Percentiles rank a stretch among this genome's conserved stretches.
These are phyloP conservation scores for Chaetomium fimeti DNA, from an alignment of 495 filamentous ascomycete genomes.

Conservation along the genomic window DNA sequence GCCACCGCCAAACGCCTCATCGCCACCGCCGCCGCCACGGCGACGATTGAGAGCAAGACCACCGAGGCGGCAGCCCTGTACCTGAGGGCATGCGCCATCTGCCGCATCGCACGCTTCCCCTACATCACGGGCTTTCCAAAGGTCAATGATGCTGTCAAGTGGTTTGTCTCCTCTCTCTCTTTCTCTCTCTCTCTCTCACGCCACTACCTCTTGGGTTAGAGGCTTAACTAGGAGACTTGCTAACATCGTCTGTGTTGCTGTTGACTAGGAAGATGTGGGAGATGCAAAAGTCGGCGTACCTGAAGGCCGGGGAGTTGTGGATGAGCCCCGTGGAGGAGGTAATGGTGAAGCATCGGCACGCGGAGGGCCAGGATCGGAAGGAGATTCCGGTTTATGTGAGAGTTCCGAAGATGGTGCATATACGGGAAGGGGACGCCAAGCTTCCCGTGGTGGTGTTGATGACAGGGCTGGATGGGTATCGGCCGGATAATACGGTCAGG, in stretches of 20 bases:
- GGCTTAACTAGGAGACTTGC: background rate
- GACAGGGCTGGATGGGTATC: slow-evolving; percentile 76
- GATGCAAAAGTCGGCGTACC: slow-evolving; percentile 62
- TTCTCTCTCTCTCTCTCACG: background rate
- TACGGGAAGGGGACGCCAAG: slow-evolving; percentile 32
- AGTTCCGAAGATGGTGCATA: slow-evolving; percentile 41
- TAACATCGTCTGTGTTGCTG: background rate
- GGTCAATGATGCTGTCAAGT: slow-evolving; percentile 50
- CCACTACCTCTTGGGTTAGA: background rate
- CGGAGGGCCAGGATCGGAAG: slow-evolving; percentile 31
- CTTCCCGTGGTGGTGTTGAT: slow-evolving; percentile 66
- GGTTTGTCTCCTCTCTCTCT: slow-evolving; percentile 36
- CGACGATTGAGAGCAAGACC: slow-evolving; percentile 21
- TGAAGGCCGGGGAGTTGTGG: slow-evolving; percentile 59
- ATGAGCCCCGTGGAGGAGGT: slow-evolving; percentile 57
- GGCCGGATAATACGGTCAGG: slow-evolving; percentile 73
- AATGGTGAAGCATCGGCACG: slow-evolving; percentile 36
- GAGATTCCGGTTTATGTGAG: slow-evolving; percentile 66
- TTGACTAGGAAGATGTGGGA: slow-evolving; percentile 46
- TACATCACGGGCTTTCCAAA: slow-evolving; percentile 53
- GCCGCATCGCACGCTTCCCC: slow-evolving; percentile 74
- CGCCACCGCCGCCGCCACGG: slow-evolving; percentile 47
- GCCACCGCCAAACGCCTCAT: slow-evolving; percentile 56
- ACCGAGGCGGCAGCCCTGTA: slow-evolving; percentile 61
- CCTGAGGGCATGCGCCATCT: slow-evolving; percentile 67